Percentiles rank a stretch among this genome's conserved stretches.
These are phyloP conservation scores for Dipodascus geniculatus DNA, from an alignment of 805 yeast species.

Conservation along the genomic window DNA sequence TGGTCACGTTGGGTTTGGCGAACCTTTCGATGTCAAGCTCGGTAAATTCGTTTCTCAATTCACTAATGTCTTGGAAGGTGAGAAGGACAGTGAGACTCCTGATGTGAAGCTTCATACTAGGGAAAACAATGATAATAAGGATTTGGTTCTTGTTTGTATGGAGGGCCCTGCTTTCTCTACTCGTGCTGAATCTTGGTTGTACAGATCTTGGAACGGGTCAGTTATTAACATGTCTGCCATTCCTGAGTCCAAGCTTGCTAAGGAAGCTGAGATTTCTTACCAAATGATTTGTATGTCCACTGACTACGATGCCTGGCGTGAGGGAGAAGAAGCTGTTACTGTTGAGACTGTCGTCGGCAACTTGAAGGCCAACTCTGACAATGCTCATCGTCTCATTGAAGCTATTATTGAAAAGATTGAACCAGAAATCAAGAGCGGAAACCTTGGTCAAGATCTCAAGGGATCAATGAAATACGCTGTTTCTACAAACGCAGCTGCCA, in stretches of 20 bases:
- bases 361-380: slow-evolving; percentile 72
- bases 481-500: slow-evolving; percentile 63
- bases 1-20: slow-evolving; percentile 96
- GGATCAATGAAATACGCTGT: slow-evolving; percentile 77
- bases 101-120: slow-evolving; percentile 51
- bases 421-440: slow-evolving; percentile 39
- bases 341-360: slow-evolving; percentile 95
- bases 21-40: slow-evolving; percentile 78
- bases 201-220: slow-evolving; percentile 80
- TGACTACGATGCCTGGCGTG: slow-evolving; percentile 98
- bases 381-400: slow-evolving; percentile 71
- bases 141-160: slow-evolving; percentile 86
- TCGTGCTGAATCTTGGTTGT: slow-evolving; percentile 87
- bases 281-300: slow-evolving; percentile 99
- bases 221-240: slow-evolving; percentile 94
- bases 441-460: slow-evolving; percentile 55
- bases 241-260: slow-evolving; percentile 95
- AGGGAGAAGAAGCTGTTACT: slow-evolving; percentile 88
- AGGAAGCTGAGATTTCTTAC: slow-evolving; percentile 93
- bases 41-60: slow-evolving; percentile 52
- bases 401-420: slow-evolving; percentile 58
- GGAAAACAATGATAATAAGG: slow-evolving; percentile 47
- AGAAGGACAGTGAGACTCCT: slow-evolving; percentile 21
- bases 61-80: slow-evolving; percentile 44
- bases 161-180: slow-evolving; percentile 98